Percentiles rank a stretch among this genome's conserved stretches.
phyloP scores from a whole-genome alignment of 179 eudicot genomes.

The Camellia oleifera region DNA sequence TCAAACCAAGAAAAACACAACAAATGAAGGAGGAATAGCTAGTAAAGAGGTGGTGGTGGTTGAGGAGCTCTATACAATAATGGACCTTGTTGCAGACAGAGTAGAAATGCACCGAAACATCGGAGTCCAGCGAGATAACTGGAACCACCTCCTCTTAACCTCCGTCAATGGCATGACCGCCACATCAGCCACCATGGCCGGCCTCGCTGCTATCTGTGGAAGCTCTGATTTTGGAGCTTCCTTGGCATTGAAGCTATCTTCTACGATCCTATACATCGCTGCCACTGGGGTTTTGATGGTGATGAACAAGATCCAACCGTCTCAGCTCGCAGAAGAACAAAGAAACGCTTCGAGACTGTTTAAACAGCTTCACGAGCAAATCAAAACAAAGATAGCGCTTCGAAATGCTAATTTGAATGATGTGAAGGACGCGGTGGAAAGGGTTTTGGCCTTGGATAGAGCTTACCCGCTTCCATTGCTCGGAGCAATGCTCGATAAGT shows the following conservation, averaged over 20 bases:
- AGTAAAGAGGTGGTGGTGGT: neutral
- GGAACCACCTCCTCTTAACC: constrained; percentile 8
- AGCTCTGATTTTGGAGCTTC: neutral
- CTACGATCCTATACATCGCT: constrained; percentile 14
- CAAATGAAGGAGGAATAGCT: neutral
- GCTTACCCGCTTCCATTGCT: constrained; percentile 24
- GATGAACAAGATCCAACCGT: constrained; percentile 21
- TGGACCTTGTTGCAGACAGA: constrained; percentile 11
- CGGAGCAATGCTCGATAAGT: constrained; percentile 17
- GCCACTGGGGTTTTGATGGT: constrained; percentile 14
- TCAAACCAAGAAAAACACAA: neutral
- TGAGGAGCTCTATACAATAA: constrained; percentile 10
- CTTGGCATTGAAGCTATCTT: constrained; percentile 13
- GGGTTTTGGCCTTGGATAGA: constrained; percentile 21
- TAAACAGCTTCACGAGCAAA: constrained; percentile 11
- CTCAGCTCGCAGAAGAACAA: constrained; percentile 23
- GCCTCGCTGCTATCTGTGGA: neutral
- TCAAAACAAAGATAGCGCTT: constrained; percentile 3
- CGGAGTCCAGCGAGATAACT: constrained; percentile 3
- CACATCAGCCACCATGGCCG: neutral
- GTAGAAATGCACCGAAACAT: constrained; percentile 11
- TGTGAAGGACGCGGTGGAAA: constrained; percentile 14
- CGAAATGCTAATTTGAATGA: neutral
- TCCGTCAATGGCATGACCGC: constrained; percentile 5
- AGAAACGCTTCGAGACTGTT: constrained; percentile 19